Conservation (phyloP, 2,329 filamentous ascomycete species). For the Sporothrix schenckii region DNA sequence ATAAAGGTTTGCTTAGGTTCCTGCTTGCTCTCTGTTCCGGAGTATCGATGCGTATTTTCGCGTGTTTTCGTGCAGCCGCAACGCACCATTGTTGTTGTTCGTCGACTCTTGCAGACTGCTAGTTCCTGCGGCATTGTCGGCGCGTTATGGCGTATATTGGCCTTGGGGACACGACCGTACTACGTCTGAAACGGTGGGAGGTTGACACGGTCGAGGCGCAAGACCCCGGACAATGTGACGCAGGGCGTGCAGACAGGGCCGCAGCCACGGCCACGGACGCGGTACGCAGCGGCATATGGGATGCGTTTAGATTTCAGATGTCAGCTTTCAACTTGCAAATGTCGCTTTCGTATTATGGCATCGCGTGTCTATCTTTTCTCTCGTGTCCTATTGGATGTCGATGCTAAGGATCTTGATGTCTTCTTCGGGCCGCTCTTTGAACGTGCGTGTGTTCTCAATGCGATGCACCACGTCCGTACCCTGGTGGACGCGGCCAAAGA, state of each 20-base stretch:
- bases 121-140: conserved; percentile 11
- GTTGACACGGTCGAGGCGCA: conserved; percentile 12
- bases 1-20: neutral
- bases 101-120: conserved; percentile 17
- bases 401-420: conserved; percentile 98
- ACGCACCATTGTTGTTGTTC: no score
- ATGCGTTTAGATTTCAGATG: neutral
- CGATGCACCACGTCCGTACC: conserved; percentile 93
- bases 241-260: neutral
- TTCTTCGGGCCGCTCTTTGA: conserved; percentile 91
- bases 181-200: conserved; percentile 11
- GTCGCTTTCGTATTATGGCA: conserved; percentile 22
- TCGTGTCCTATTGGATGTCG: conserved; percentile 52
- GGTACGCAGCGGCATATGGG: neutral
- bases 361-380: neutral
- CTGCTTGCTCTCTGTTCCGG: neutral
- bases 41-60: neutral
- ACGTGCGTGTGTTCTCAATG: conserved; percentile 87
- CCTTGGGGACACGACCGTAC: conserved; percentile 19
- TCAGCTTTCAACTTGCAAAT: neutral
- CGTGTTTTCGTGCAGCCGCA: neutral
- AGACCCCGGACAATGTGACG: conserved; percentile 27
- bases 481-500: conserved; percentile 88
- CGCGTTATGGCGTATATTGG: neutral
- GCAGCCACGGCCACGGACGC: no score